Evolutionary conservation across 192 early-diverging fungal genomes (phyloP).

Genomic region (Mortierella antarctica): DNA sequence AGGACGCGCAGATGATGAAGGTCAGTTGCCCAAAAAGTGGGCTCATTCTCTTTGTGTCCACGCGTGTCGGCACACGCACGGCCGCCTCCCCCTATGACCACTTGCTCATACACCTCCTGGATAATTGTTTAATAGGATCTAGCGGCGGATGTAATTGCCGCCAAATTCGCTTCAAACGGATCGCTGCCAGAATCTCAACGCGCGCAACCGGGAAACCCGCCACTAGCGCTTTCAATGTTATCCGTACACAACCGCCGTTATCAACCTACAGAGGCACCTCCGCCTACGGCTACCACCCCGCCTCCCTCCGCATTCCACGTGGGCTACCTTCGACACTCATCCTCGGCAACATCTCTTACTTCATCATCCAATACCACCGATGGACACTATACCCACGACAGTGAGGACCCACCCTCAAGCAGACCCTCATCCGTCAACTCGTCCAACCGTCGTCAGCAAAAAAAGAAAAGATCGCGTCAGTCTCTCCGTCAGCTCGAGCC

Average conservation of each 20-base stretch:
- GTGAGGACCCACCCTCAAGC: constrained; percentile 17
- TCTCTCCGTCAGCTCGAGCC: constrained; percentile 42
- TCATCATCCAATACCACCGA: constrained; percentile 21
- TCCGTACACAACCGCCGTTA: not conserved
- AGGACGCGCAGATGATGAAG: constrained; percentile 51
- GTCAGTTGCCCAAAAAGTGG: constrained; percentile 1
- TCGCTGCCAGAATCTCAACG: not conserved
- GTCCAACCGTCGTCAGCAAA: constrained; percentile 18
- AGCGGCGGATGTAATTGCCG: constrained; percentile 40
- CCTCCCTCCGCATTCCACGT: constrained; percentile 17
- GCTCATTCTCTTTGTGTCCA: not conserved
- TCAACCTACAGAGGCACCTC: constrained; percentile 14
- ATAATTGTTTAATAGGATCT: constrained; percentile 13
- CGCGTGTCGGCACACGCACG: not conserved
- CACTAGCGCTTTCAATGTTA: constrained; percentile 17
- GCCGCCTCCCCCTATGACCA: not conserved
- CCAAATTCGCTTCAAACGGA: constrained; percentile 12
- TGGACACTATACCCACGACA: constrained; percentile 44
- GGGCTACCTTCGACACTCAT: constrained; percentile 25
- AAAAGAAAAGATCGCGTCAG: constrained; percentile 17
- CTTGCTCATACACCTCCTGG: not conserved
- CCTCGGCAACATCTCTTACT: constrained; percentile 19
- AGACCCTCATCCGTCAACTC: constrained; percentile 29
- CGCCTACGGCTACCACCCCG: constrained; percentile 30
- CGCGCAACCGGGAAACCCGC: not conserved